Percentiles rank a stretch among this genome's conserved stretches.
Evolutionary conservation across 2,329 filamentous ascomycete genomes (phyloP).

Genomic region (Emericellopsis atlantica): DNA sequence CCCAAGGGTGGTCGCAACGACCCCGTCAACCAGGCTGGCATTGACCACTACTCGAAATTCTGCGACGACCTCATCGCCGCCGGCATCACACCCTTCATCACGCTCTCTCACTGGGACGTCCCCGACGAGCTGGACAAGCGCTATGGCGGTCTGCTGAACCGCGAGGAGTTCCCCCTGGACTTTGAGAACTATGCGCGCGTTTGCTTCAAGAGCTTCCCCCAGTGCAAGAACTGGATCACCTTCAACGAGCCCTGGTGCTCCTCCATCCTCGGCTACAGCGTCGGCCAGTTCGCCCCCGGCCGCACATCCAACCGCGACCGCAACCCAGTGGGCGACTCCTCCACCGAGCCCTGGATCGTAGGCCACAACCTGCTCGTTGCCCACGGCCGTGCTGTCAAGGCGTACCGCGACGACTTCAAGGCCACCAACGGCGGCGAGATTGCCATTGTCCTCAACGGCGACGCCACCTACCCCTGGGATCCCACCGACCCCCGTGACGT

Average conservation of each 20-base stretch:
- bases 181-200: slow-evolving; percentile 68
- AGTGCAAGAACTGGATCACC: slow-evolving; percentile 80
- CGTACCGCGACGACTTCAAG: slow-evolving; percentile 76
- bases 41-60: slow-evolving; percentile 68
- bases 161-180: slow-evolving; percentile 70
- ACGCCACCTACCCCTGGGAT: slow-evolving; percentile 76
- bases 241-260: slow-evolving; percentile 88
- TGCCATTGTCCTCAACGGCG: slow-evolving; percentile 79
- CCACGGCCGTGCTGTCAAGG: slow-evolving; percentile 69
- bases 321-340: slow-evolving; percentile 59
- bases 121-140: slow-evolving; percentile 67
- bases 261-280: slow-evolving; percentile 67
- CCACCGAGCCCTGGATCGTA: slow-evolving; percentile 69
- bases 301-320: slow-evolving; percentile 63
- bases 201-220: slow-evolving; percentile 60
- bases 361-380: slow-evolving; percentile 72
- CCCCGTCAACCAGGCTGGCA: slow-evolving; percentile 64
- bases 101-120: slow-evolving; percentile 81
- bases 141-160: slow-evolving; percentile 72
- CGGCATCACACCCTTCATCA: slow-evolving; percentile 70
- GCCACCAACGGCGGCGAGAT: slow-evolving; percentile 60
- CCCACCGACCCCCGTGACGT: slow-evolving; percentile 61
- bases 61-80: slow-evolving; percentile 66
- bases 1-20: slow-evolving; percentile 75
- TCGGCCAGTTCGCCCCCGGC: slow-evolving; percentile 71